These are phyloP conservation scores for Neoboletus subvelutipes DNA, from an alignment of 768 basidiomycete genomes.

Conservation along the genomic window DNA sequence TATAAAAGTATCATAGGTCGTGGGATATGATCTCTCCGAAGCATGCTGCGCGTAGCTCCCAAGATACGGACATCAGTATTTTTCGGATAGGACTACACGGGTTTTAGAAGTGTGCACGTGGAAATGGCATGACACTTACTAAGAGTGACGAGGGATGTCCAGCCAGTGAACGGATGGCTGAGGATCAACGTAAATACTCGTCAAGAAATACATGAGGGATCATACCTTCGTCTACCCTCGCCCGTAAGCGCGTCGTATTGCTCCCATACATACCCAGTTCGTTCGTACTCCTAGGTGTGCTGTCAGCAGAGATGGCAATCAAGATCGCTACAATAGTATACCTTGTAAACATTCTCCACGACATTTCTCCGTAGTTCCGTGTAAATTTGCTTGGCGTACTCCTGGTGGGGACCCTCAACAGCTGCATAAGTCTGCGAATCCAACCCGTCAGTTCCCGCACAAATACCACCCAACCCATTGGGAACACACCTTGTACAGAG, in stretches of 20 bases:
- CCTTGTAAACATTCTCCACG: constrained; percentile 79
- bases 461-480: background rate
- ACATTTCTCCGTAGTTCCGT: constrained; percentile 76
- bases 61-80: constrained; percentile 43
- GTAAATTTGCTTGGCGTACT: constrained; percentile 76
- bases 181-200: constrained; percentile 7
- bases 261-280: constrained; percentile 96
- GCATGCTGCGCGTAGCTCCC: background rate
- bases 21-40: background rate
- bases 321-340: constrained; percentile 19
- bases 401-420: constrained; percentile 78
- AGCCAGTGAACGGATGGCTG: constrained; percentile 96
- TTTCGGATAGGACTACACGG: constrained; percentile 61
- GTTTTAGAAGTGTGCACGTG: constrained; percentile 2
- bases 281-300: constrained; percentile 71
- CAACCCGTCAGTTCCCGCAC: background rate
- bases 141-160: constrained; percentile 87
- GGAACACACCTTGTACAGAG: constrained; percentile 68
- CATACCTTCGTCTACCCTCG: constrained; percentile 82
- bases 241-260: constrained; percentile 88
- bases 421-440: constrained; percentile 66
- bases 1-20: background rate
- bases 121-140: constrained; percentile 54
- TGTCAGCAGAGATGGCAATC: constrained; percentile 7
- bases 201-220: constrained; percentile 2